Conservation (phyloP, 768 basidiomycete species). For the Lyophyllum decastes region DNA sequence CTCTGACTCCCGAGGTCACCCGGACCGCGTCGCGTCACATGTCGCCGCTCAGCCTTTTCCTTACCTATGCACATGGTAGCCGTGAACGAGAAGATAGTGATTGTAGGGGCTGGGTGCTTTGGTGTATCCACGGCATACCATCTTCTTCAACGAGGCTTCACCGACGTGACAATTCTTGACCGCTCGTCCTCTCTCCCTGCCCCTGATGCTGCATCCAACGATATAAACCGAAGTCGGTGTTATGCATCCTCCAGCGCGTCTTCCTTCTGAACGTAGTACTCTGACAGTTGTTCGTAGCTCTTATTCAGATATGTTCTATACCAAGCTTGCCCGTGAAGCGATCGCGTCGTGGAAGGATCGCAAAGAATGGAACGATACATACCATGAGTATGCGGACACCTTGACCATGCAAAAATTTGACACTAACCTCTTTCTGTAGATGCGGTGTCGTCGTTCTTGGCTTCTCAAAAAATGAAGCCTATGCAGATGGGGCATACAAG, state of each 20-base stretch:
- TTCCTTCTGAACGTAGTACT: neutral
- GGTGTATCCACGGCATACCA: conserved; percentile 86
- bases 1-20: too few relatives aligned
- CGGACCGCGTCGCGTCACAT: too few relatives aligned
- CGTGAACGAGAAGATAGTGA: conserved; percentile 45
- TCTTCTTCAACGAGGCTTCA: conserved; percentile 70
- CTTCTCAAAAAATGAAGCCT: conserved; percentile 29
- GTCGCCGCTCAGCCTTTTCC: neutral
- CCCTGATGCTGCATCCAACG: conserved; percentile 73
- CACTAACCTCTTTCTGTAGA: conserved; percentile 35
- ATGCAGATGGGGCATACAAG: conserved; percentile 53
- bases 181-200: conserved; percentile 71
- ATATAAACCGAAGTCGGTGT: conserved; percentile 49
- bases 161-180: conserved; percentile 75
- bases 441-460: conserved; percentile 71
- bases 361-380: conserved; percentile 67
- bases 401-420: neutral
- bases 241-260: neutral
- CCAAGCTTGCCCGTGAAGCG: conserved; percentile 73
- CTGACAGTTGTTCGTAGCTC: conserved; percentile 70
- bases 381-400: conserved; percentile 70
- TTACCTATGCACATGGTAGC: neutral
- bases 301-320: conserved; percentile 70
- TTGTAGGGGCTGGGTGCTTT: conserved; percentile 84
- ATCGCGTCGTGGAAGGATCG: conserved; percentile 74